Percentiles rank a stretch among this genome's conserved stretches.
phyloP scores from a whole-genome alignment of 2,329 filamentous ascomycete species.

The Clarireedia hainanense region DNA sequence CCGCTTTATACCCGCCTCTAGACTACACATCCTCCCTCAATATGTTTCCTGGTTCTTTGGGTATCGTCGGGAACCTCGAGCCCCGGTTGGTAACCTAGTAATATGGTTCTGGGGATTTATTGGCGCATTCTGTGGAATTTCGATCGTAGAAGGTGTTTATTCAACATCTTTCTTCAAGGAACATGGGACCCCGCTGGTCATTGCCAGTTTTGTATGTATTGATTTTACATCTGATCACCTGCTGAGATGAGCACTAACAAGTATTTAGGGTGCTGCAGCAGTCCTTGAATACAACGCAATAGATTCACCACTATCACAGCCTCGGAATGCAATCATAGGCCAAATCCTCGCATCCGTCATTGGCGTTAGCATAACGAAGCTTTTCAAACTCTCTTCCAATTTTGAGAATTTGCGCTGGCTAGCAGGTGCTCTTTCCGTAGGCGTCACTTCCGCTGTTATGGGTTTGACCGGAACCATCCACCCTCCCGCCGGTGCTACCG shows the following conservation, averaged over 20 bases:
- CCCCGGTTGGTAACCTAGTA: conserved; percentile 47
- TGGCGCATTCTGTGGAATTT: conserved; percentile 54
- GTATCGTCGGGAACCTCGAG: conserved; percentile 37
- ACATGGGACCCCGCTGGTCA: conserved; percentile 49
- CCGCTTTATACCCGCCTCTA: conserved; percentile 57
- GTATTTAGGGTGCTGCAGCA: conserved; percentile 52
- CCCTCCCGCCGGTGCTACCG: conserved; percentile 68
- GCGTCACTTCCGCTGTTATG: conserved; percentile 56
- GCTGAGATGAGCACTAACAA: background rate
- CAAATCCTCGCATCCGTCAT: conserved; percentile 55
- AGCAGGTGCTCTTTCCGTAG: conserved; percentile 58
- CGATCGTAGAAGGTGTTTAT: conserved; percentile 50
- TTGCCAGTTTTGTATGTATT: conserved; percentile 58
- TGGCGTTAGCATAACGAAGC: conserved; percentile 55
- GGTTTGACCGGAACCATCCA: conserved; percentile 63
- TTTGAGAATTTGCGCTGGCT: conserved; percentile 52
- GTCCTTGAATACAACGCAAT: conserved; percentile 69
- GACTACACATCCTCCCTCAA: conserved; percentile 55
- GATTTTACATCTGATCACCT: background rate
- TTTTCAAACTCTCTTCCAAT: conserved; percentile 46
- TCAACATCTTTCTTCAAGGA: conserved; percentile 43
- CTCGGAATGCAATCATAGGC: conserved; percentile 60
- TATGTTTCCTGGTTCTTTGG: conserved; percentile 63
- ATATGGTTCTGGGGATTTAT: conserved; percentile 56
- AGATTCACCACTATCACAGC: conserved; percentile 64